Percentiles rank a stretch among this genome's conserved stretches.
Conservation (phyloP, 768 basidiomycete genomes). For the Mycena indigotica region DNA sequence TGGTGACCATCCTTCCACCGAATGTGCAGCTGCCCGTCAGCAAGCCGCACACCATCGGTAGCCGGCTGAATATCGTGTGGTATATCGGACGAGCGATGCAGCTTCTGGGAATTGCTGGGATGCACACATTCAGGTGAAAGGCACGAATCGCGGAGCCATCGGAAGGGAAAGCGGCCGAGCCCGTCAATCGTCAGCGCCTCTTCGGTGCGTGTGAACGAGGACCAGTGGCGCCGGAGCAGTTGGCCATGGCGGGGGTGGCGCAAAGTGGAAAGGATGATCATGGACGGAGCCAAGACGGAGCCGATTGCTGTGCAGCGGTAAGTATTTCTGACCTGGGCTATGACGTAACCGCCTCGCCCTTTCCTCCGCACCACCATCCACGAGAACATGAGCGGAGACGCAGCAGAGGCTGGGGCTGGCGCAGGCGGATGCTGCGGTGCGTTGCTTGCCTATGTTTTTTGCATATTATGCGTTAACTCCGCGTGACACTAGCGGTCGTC, state of each 20-base stretch:
- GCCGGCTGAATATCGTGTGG: conserved; percentile 50
- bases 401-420: neutral
- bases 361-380: neutral
- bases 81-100: conserved; percentile 70
- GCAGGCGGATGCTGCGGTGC: neutral
- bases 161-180: conserved; percentile 56
- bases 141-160: conserved; percentile 88
- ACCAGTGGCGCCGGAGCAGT: conserved; percentile 7
- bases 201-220: conserved; percentile 10
- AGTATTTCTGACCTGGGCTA: no score
- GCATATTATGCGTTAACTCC: neutral
- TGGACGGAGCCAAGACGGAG: no score
- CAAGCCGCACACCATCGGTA: conserved; percentile 42
- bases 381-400: neutral
- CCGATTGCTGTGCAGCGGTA: no score
- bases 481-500: neutral
- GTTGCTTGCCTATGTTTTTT: neutral
- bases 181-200: conserved; percentile 38
- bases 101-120: conserved; percentile 75
- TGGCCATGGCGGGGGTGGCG: no score
- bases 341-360: no score
- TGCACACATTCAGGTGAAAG: conserved; percentile 74
- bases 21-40: conserved; percentile 49
- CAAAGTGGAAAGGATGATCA: no score
- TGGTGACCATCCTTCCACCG: conserved; percentile 62